Base-by-base conservation (phyloP, 129 eudicot species). In the Flaveria bidentis region DNA sequence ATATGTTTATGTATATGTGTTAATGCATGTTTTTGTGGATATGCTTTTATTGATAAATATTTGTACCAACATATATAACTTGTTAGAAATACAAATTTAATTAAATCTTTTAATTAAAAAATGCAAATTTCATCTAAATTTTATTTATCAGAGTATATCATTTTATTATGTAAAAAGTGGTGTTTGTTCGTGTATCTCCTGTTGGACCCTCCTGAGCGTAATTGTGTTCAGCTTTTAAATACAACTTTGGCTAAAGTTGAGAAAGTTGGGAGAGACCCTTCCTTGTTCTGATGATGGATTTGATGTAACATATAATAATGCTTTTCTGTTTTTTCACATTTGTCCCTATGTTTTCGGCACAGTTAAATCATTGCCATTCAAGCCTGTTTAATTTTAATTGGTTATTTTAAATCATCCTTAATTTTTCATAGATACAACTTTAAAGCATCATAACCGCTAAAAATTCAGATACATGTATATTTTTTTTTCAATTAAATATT, bases 281-380 rank as follows among this genome's bases (percentile, higher is more conserved):
- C 82, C 76, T 78, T 78, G 56, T 78, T 78, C 82, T 78, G 80
- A 28, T 70, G 76, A 69, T 61, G 76, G 82, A 78, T 78, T 78
- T 78, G 82, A 78, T 78, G 76, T 78, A 57, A 58, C 82, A 70
- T 58, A 58, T 57, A 56, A 58, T 69, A 56, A 28, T 78, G 70
- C 71, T 70, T 78, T 58, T 45, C 26, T 45, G 23, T 47, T 78
- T 20, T 3, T 65, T 49, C 42, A 49, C 65, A 26, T 46, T 44
- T 70, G 25, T 78, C 82, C 69, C 75, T 78, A 2, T 57, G 62
- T 71, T 45, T 57, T 61, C 57, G 63, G 71, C 75, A 58, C 64
- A 69, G 72, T 30, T 47, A 60, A 28, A 47, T 62, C 60, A 61
- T 44, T 46, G 20, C 49, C 10, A 16, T 47, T 61, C 47, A 63